Evolutionary conservation across 202 grass and related monocot genomes (phyloP), one percentile per base, ranked within the genome.

Genomic region (Bolboschoenoplectus hybrid): DNA sequence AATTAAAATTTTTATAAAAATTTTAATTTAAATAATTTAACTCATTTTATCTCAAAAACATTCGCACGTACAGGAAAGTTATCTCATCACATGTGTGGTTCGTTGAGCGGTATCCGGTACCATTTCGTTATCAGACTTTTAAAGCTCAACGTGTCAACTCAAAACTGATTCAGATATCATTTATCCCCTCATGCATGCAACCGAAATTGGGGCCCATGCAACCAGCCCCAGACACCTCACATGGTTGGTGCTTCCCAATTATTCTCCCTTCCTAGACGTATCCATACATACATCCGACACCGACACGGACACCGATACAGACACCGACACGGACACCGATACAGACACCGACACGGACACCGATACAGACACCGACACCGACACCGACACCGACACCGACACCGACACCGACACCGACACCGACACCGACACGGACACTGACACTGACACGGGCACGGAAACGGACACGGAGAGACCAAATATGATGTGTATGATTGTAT

Each of bases 91-190:
- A 61, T 81, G 39, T 82, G 60, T 63, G 60, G 17, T 82, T 46
- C 57, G 43, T 82, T 62, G 60, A 62, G 60, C 36, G 14, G 57
- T 64, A 82, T 64, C 79, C 16, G 79, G 79, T 82, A 63, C 60
- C 57, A 82, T 82, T 63, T 82, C 79, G 57, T 82, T 82, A 82
- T 82, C 79, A 20, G 6, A 81, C 9, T 63, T 63, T 58, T 11
- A 81, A 57, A 61, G 12, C 56, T 64, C 63, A 17, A 63, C 47
- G 6, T 63, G 78, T 81, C 56, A 81, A 50, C 16, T 45, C 55
- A 41, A 26, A 3, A 81, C 14, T 44, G 52, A 56, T 16, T 55
- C 55, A 13, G 49, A 76, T 76, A 35, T 76, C 55, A 0, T 9
- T 34, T 9, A 26, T 40, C 13, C 11, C 35, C 7, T 67, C 66